Percentiles rank a stretch among this genome's conserved stretches.
Evolutionary conservation across 2,329 filamentous ascomycete species (phyloP).

Genomic region (Cytospora paraplurivora): DNA sequence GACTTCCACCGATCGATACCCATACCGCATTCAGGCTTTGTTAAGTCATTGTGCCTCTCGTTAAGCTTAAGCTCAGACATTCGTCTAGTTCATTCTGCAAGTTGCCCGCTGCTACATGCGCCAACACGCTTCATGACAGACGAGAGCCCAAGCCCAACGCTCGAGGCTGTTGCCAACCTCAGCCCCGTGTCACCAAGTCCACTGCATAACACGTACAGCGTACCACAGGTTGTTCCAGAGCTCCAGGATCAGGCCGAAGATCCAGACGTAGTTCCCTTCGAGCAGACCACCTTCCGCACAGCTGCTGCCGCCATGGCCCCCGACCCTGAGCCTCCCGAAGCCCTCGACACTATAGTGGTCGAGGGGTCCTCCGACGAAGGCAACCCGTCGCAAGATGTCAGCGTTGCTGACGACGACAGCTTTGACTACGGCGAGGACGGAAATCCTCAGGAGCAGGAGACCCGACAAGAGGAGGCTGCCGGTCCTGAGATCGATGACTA

Average conservation of each 20-base stretch:
- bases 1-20: background rate
- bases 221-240: slow-evolving; percentile 48
- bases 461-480: slow-evolving; percentile 33
- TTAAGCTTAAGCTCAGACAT: background rate
- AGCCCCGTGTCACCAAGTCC: slow-evolving; percentile 53
- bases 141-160: slow-evolving; percentile 47
- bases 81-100: background rate
- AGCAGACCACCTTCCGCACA: slow-evolving; percentile 40
- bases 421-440: slow-evolving; percentile 48
- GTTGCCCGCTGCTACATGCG: background rate
- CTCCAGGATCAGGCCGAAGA: slow-evolving; percentile 57
- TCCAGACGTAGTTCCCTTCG: slow-evolving; percentile 41
- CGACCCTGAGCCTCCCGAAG: slow-evolving; percentile 30
- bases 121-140: slow-evolving; percentile 45
- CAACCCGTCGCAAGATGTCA: slow-evolving; percentile 39
- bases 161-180: slow-evolving; percentile 56
- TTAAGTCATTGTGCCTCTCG: background rate
- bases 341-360: slow-evolving; percentile 38
- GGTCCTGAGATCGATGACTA: slow-evolving; percentile 48
- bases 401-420: slow-evolving; percentile 50
- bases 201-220: slow-evolving; percentile 46
- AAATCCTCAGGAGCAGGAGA: slow-evolving; percentile 36
- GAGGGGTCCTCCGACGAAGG: slow-evolving; percentile 29
- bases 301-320: slow-evolving; percentile 34
- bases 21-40: background rate